Evolutionary conservation across 208 protist species (phyloP).

Genomic region (Trichomonas vaginalis): DNA sequence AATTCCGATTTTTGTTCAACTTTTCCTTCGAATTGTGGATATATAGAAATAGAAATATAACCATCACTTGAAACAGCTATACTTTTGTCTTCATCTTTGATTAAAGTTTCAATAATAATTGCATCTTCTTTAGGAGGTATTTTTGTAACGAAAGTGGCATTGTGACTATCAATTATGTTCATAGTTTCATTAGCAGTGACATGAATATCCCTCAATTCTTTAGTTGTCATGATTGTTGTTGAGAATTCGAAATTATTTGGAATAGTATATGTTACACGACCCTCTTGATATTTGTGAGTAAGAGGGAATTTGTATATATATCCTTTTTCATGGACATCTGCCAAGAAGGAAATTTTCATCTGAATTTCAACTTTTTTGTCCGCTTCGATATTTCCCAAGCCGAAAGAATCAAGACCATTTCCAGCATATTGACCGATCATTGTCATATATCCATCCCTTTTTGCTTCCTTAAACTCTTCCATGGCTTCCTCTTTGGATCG

Average conservation of each 20-base stretch:
- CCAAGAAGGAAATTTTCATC: not conserved
- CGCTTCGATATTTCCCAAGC: not conserved
- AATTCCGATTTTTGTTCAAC: constrained; percentile 23
- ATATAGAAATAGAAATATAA: too few species aligned
- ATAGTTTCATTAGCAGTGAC: not conserved
- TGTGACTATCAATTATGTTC: not conserved
- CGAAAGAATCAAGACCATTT: not conserved
- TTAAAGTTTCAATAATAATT: not conserved
- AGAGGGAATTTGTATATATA: not conserved
- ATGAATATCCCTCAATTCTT: not conserved
- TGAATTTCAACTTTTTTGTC: not conserved
- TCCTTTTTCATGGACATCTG: not conserved
- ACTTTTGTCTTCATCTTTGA: not conserved
- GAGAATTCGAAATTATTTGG: not conserved
- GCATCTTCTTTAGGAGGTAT: not conserved
- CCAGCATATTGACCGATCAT: not conserved
- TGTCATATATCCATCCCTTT: not conserved
- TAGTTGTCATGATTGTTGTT: not conserved
- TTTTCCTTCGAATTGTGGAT: not conserved
- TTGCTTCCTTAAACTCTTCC: not conserved
- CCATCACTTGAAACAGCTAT: too few species aligned
- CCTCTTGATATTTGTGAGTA: not conserved
- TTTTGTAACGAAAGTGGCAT: not conserved
- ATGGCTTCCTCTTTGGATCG: not conserved
- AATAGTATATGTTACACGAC: not conserved